These are phyloP conservation scores for Cyclaneusma minus DNA, from an alignment of 2,329 filamentous ascomycete genomes.

Conservation along the genomic window DNA sequence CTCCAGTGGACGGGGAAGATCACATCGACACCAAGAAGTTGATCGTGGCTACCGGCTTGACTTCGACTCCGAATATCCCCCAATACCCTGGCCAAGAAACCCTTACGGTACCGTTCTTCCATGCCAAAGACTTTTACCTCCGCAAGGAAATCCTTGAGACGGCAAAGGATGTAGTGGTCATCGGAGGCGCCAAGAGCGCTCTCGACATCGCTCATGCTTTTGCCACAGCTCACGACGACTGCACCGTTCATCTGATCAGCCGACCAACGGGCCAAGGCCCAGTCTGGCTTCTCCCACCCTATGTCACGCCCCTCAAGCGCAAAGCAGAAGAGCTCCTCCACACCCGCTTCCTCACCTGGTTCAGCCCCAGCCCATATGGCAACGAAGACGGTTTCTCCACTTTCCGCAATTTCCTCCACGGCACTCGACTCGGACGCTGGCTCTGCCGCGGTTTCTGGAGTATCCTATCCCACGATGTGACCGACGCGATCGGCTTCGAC, in stretches of 20 bases:
- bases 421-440: constrained; percentile 34
- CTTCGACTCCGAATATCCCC: constrained; percentile 30
- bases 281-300: constrained; percentile 5
- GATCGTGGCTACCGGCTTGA: constrained; percentile 35
- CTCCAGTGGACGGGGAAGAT: too few relatives aligned
- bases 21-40: constrained; percentile 26
- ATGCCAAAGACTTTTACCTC: constrained; percentile 27
- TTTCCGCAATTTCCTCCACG: constrained; percentile 37
- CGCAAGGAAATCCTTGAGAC: constrained; percentile 21
- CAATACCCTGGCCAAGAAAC: constrained; percentile 26
- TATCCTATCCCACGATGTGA: constrained; percentile 36
- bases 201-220: constrained; percentile 49
- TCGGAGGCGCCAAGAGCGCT: constrained; percentile 47
- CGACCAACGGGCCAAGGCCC: constrained; percentile 23
- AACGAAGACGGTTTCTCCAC: constrained; percentile 38
- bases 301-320: constrained; percentile 12
- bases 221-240: constrained; percentile 35
- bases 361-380: constrained; percentile 59
- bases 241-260: constrained; percentile 46
- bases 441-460: constrained; percentile 40
- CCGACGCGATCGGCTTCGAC: constrained; percentile 34
- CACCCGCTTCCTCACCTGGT: constrained; percentile 53
- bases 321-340: constrained; percentile 51
- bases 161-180: constrained; percentile 29
- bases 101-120: constrained; percentile 30